These are phyloP conservation scores for Carex pumila DNA, from an alignment of 176 grass and related monocot species.

Conservation along the genomic window DNA sequence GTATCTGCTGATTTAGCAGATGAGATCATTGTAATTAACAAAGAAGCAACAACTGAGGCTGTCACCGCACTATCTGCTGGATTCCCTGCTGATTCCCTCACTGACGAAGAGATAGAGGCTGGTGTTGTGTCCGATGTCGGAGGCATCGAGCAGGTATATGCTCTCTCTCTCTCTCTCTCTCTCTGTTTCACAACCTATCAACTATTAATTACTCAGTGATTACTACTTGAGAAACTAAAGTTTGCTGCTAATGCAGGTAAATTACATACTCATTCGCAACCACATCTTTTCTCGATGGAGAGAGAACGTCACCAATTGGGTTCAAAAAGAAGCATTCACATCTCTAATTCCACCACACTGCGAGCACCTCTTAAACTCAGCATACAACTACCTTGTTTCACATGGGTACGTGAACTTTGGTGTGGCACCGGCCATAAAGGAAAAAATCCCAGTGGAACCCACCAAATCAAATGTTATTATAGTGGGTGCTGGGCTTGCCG, in stretches of 20 bases:
- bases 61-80: slow-evolving; percentile 78
- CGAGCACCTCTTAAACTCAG: slow-evolving; percentile 66
- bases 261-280: slow-evolving; percentile 97
- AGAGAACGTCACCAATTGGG: slow-evolving; percentile 68
- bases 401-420: slow-evolving; percentile 90
- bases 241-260: slow-evolving; percentile 31
- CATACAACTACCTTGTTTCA: slow-evolving; percentile 78
- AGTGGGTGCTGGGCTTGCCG: slow-evolving; percentile 67
- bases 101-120: slow-evolving; percentile 97
- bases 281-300: slow-evolving; percentile 76
- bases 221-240: background rate
- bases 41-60: slow-evolving; percentile 84
- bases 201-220: background rate
- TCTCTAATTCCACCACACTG: slow-evolving; percentile 68
- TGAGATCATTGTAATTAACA: slow-evolving; percentile 98
- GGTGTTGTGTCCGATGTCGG: slow-evolving; percentile 81
- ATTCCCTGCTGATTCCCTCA: slow-evolving; percentile 89
- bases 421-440: slow-evolving; percentile 70
- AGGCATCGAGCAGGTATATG: slow-evolving; percentile 66
- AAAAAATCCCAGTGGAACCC: slow-evolving; percentile 62
- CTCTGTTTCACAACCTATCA: background rate
- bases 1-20: slow-evolving; percentile 47
- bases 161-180: too few relatives aligned
- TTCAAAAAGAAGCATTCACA: slow-evolving; percentile 61
- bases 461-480: slow-evolving; percentile 58